Evolutionary conservation across 306 rosid genomes (phyloP).

Genomic region (Dalbergia cochinchinensis): DNA sequence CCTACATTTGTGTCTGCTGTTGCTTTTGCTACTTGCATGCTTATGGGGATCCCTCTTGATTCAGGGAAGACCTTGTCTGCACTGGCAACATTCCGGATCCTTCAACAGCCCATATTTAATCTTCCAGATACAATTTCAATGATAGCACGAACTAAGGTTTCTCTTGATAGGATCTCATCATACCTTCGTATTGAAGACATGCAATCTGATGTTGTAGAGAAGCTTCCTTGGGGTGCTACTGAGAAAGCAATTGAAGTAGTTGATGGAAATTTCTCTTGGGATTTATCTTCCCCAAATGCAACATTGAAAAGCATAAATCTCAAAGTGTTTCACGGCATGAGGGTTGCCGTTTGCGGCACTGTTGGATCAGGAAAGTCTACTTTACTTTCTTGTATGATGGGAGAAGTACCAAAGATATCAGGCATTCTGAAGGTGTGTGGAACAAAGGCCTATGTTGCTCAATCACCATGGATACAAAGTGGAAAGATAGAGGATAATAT

Average conservation of each 20-base stretch:
- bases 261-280: slow-evolving; percentile 66
- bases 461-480: slow-evolving; percentile 95
- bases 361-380: slow-evolving; percentile 85
- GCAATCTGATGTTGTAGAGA: slow-evolving; percentile 52
- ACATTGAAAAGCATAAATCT: slow-evolving; percentile 52
- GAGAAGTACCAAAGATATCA: slow-evolving; percentile 85
- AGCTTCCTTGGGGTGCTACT: slow-evolving; percentile 54
- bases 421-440: slow-evolving; percentile 80
- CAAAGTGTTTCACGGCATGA: slow-evolving; percentile 51
- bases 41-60: slow-evolving; percentile 63
- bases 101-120: slow-evolving; percentile 55
- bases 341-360: slow-evolving; percentile 64
- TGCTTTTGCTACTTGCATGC: slow-evolving; percentile 60
- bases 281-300: slow-evolving; percentile 47
- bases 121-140: slow-evolving; percentile 59
- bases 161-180: slow-evolving; percentile 62
- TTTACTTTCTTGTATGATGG: slow-evolving; percentile 80
- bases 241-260: slow-evolving; percentile 51
- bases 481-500: slow-evolving; percentile 87
- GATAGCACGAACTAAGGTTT: slow-evolving; percentile 63
- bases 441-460: slow-evolving; percentile 86
- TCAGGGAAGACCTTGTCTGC: slow-evolving; percentile 66
- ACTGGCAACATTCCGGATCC: slow-evolving; percentile 62
- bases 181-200: slow-evolving; percentile 61
- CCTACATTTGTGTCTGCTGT: slow-evolving; percentile 64